Evolutionary conservation across 352 stramenopile genomes (phyloP), one percentile per base, ranked within the genome.

Genomic region (Phytophthora foliorum): DNA sequence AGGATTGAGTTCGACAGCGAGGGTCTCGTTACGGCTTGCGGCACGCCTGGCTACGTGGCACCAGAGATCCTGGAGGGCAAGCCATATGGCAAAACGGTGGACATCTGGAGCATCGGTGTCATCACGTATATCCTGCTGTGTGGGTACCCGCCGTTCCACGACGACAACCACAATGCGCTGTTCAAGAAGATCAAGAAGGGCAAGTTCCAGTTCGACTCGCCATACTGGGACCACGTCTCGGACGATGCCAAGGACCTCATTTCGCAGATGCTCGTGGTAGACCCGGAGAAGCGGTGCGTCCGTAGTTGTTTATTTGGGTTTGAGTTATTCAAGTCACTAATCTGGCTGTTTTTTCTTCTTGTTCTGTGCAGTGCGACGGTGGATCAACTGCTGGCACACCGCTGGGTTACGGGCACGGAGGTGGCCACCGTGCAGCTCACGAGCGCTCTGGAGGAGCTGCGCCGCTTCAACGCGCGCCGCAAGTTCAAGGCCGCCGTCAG

Each of bases 171-270:
- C 75, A 89, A 91, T 25, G 87, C 91, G 44, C 87, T 98, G 17
- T 99, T 98, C 75, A 91, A 93, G 56, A 98, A 97, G 70, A 98
- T 99, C 72, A 96, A 97, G 72, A 91, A 86, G 52, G 95, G 93
- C 53, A 91, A 97, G 61, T 98, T 97, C 75, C 81, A 98, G 80
- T 99, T 98, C 62, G 94, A 98, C 63, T 91, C 92, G n/a, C 94
- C 97, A 17, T 98, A 98, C 77, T 98, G 95, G 95, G 88, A 95
- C 70, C 83, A 97, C 64, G 89, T 99, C 14, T 98, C 89, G 31
- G 92, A 96, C 46, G 83, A 98, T 51, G 97, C 93, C 46, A 98
- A 99, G 75, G 94, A 98, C 54, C 78, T 99, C 29, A 98, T 99
- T 65, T 82, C 72, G n/a, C 86, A 90, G 67, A 91, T 98, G 75